Percentiles rank a stretch among this genome's conserved stretches.
Conservation (phyloP, 192 early-diverging fungal genomes). For the Backusella mclennaniae region DNA sequence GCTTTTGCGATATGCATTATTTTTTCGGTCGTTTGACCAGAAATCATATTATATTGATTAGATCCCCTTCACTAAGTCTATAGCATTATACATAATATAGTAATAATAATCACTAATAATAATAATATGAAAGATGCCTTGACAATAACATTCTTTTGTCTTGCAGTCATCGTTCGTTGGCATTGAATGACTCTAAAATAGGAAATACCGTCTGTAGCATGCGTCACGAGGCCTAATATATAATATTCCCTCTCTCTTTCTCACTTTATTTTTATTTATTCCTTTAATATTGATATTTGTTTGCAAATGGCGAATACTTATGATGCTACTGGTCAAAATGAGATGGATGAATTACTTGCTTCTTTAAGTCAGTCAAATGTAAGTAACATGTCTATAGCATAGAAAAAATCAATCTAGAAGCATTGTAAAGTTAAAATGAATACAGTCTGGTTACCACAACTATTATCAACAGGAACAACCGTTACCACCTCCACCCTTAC, state of each 20-base stretch:
- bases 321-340: not conserved
- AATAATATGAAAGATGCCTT: no score
- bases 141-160: no score
- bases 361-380: not conserved
- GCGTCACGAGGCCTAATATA: not conserved
- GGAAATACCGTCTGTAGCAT: not conserved
- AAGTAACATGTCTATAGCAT: not conserved
- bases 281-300: not conserved
- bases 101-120: no score
- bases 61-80: no score
- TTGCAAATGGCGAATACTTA: not conserved
- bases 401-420: not conserved
- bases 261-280: not conserved
- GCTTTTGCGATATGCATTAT: no score
- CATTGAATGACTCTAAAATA: not conserved
- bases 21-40: no score
- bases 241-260: not conserved
- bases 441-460: not conserved
- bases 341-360: conserved; percentile 1
- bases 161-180: not conserved
- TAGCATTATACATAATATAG: no score
- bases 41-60: no score
- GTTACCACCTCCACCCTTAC: not conserved
- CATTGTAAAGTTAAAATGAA: not conserved
- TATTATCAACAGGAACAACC: not conserved